A percentile compares a stretch with the other conserved stretches of the same genome.
Evolutionary conservation across 2,329 filamentous ascomycete species (phyloP).

Genomic region (Fusarium falciforme): DNA sequence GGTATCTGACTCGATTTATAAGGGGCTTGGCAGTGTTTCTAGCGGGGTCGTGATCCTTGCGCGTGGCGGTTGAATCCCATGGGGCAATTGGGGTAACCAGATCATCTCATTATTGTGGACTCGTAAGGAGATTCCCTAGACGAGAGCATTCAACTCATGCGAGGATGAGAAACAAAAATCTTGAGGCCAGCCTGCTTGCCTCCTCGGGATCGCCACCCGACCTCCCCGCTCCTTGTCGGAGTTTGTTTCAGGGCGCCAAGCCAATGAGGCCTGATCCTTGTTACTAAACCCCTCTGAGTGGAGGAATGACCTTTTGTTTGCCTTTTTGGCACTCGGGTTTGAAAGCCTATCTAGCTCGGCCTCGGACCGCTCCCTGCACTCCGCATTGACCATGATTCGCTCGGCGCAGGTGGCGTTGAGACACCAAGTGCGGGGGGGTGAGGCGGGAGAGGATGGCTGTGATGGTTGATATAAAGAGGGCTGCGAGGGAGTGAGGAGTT

Average conservation of each 20-base stretch:
- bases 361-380: slow-evolving; percentile 4
- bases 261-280: neutral
- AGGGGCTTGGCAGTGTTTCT: neutral
- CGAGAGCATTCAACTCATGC: neutral
- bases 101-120: neutral
- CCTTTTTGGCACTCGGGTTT: neutral
- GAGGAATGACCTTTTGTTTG: neutral
- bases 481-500: neutral
- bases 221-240: neutral
- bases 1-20: neutral
- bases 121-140: neutral
- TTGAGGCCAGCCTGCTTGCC: neutral
- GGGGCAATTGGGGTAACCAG: neutral
- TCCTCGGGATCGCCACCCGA: slow-evolving; percentile 2
- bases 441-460: neutral
- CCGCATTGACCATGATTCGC: slow-evolving; percentile 12
- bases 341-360: neutral
- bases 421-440: slow-evolving; percentile 18
- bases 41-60: neutral
- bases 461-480: slow-evolving; percentile 2
- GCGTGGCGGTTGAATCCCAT: neutral
- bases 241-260: neutral
- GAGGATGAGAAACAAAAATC: neutral
- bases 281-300: neutral
- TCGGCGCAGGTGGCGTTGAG: neutral